Evolutionary conservation across 2,329 filamentous ascomycete genomes (phyloP).

Genomic region (Penicillium sclerotiorum): DNA sequence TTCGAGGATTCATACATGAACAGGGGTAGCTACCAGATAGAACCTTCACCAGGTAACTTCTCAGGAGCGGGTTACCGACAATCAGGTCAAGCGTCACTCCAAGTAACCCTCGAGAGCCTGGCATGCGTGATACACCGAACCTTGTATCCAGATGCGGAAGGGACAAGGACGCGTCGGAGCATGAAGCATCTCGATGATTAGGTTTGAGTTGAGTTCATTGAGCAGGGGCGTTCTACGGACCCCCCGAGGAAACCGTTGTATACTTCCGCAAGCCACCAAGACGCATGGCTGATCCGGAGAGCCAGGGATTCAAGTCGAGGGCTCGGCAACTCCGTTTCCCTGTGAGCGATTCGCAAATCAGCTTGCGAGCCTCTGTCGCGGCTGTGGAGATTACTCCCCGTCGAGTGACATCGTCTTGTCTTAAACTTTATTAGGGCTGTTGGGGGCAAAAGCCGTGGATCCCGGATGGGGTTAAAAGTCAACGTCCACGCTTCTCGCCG

Average conservation of each 20-base stretch:
- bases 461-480: conserved; percentile 8
- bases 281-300: not conserved
- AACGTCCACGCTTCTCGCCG: not conserved
- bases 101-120: conserved; percentile 22
- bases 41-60: conserved; percentile 5
- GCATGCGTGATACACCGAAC: conserved; percentile 25
- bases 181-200: no score
- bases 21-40: not conserved
- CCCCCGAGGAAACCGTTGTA: not conserved
- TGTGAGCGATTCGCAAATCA: not conserved
- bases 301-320: not conserved
- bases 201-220: not conserved
- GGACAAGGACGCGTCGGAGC: conserved; percentile 1
- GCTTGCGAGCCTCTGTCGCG: not conserved
- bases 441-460: conserved; percentile 11
- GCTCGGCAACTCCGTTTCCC: not conserved
- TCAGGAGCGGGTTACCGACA: conserved; percentile 11
- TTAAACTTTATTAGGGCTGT: conserved; percentile 13
- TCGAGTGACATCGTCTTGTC: conserved; percentile 10
- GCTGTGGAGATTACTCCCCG: conserved; percentile 8
- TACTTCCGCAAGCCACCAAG: not conserved
- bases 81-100: conserved; percentile 11
- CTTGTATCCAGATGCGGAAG: conserved; percentile 13
- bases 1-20: no score
- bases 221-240: not conserved